Conservation (phyloP, 2,329 filamentous ascomycete species). For the Calonectria pauciramosa region DNA sequence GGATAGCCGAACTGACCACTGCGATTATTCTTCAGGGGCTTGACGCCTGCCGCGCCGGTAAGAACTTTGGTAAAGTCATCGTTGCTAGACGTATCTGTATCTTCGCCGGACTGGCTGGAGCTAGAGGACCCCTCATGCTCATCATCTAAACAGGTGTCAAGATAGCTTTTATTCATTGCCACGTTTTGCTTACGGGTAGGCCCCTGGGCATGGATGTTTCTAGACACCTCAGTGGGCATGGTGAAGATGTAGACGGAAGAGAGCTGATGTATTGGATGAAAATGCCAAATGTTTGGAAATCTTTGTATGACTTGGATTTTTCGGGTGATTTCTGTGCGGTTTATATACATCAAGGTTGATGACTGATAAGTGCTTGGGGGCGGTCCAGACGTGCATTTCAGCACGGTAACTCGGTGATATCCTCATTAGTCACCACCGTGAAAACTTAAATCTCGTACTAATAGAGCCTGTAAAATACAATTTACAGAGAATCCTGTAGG, state of each 20-base stretch:
- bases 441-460: neutral
- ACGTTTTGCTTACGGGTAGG: neutral
- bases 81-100: neutral
- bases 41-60: neutral
- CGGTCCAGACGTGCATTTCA: neutral
- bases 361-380: neutral
- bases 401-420: neutral
- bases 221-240: neutral
- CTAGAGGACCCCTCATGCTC: neutral
- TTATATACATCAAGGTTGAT: neutral
- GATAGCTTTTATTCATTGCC: neutral
- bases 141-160: neutral
- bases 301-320: neutral
- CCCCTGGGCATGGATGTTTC: neutral
- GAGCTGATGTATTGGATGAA: neutral
- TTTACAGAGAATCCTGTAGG: neutral
- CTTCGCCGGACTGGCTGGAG: neutral
- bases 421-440: neutral
- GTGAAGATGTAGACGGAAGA: neutral
- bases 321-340: neutral
- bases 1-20: conserved; percentile 8
- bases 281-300: neutral
- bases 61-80: neutral
- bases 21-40: neutral
- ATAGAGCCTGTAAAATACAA: neutral